A percentile compares a stretch with the other conserved stretches of the same genome.
These are phyloP conservation scores for Lasiosphaeris hirsuta DNA, from an alignment of 495 filamentous ascomycete species.

Conservation along the genomic window DNA sequence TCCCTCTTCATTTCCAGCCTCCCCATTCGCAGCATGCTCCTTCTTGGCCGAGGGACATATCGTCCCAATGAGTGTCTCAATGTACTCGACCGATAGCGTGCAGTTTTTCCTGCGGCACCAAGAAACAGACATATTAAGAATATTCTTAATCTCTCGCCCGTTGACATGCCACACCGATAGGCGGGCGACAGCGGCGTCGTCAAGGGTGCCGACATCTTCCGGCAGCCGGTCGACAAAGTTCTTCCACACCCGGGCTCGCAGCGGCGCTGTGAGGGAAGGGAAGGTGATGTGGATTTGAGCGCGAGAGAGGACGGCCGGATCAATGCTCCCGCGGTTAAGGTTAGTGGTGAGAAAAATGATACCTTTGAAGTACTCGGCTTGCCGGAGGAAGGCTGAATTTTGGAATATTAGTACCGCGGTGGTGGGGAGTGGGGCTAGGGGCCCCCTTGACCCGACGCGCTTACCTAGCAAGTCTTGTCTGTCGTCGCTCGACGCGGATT, in stretches of 20 bases:
- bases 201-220: conserved; percentile 12
- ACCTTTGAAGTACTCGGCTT: conserved; percentile 16
- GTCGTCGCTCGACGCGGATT: conserved; percentile 8
- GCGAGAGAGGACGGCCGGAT: conserved; percentile 28
- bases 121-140: conserved; percentile 24
- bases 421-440: too few species aligned
- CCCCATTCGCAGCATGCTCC: neutral
- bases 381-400: conserved; percentile 14
- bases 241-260: conserved; percentile 24
- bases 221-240: conserved; percentile 26
- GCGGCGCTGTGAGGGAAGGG: conserved; percentile 10
- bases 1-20: neutral
- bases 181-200: conserved; percentile 9
- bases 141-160: conserved; percentile 35
- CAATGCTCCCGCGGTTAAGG: conserved; percentile 17
- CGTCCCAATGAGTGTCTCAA: neutral
- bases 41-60: neutral
- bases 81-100: neutral
- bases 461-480: neutral
- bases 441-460: too few species aligned
- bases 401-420: neutral
- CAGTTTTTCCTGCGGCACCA: conserved; percentile 12
- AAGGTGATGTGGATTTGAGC: conserved; percentile 26
- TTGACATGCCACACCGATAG: conserved; percentile 27
- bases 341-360: conserved; percentile 16